Percentiles rank a stretch among this genome's conserved stretches.
Conservation (phyloP, 1,284 basidiomycete genomes). For the Fomitopsis palustris region DNA sequence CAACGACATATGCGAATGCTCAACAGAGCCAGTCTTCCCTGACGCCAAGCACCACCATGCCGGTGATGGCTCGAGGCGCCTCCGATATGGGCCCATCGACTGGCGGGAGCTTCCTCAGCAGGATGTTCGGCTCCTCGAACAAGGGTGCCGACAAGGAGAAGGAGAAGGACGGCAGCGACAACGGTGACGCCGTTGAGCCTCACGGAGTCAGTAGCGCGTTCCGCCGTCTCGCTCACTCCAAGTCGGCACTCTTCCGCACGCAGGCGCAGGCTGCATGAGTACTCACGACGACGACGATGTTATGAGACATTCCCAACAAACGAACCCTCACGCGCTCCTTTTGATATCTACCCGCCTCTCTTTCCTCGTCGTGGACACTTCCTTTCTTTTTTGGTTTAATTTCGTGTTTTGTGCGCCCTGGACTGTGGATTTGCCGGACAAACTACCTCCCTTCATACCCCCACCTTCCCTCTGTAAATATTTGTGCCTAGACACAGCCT, state of each 20-base stretch:
- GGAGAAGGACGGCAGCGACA: conserved; percentile 27
- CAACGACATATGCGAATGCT: conserved; percentile 6
- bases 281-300: conserved; percentile 10
- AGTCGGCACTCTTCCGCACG: conserved; percentile 40
- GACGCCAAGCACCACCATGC: conserved; percentile 41
- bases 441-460: conserved; percentile 16
- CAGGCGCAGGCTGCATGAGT: conserved; percentile 13
- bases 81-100: conserved; percentile 27
- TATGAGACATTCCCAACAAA: conserved; percentile 10
- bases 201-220: conserved; percentile 28
- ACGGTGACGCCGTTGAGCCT: conserved; percentile 31
- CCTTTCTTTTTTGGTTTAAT: conserved; percentile 12
- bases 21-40: conserved; percentile 21
- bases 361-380: conserved; percentile 12
- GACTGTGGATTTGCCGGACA: conserved; percentile 22
- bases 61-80: conserved; percentile 32
- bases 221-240: conserved; percentile 39
- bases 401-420: conserved; percentile 6
- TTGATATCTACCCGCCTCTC: conserved; percentile 7
- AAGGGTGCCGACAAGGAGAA: conserved; percentile 41
- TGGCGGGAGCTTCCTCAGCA: conserved; percentile 49
- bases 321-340: conserved; percentile 8
- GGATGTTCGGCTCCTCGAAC: conserved; percentile 61
- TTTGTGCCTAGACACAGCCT: neutral
- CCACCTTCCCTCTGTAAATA: conserved; percentile 5